Base-by-base conservation (phyloP, 345 rosid genomes). In the Eucalyptus virginea region DNA sequence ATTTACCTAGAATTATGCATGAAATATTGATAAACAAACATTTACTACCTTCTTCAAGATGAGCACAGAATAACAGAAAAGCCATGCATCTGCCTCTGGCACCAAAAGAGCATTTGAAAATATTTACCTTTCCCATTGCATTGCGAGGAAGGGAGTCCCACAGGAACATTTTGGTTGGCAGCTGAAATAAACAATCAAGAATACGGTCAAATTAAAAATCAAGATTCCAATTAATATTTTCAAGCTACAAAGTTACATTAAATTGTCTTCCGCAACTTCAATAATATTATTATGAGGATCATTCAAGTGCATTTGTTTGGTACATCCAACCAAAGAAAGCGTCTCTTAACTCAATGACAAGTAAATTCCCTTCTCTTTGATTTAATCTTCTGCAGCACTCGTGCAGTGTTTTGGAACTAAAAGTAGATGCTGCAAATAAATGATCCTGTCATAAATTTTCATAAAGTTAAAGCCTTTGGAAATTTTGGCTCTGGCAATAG, bases 131-230 rank as follows among this genome's bases (percentile, higher is more conserved):
- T 90, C 99, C 99, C 99, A 98, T 98, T 40, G 99, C 99, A 89
- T 98, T 97, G 48, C 99, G 99, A 40, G 99, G 99, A 69, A 98
- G 92, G 15, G 95, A 92, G 58, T 98, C 97, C 99, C 99, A 97
- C 89, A 98, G 87, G 90, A 96, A 92, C 91, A 98, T 89, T 65
- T 93, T 94, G 42, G 98, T 96, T 89, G 99, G 99, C 60, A 97
- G 95, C 99, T 98, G 94, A 49, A 90, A 88, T 67, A 51, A 89
- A 21, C 85, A 23, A 77, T 72, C 81, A 72, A 72, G 81, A 34
- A 11, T 77, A 30, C 85, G 5, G 16, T 77, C 47, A 77, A 77
- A 40, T 23, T 77, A 77, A 77, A 37, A 40, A 40, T 40, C 85
- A 77, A 40, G 85, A 77, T 21, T 77, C 85, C 9, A 34, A 37